Base-by-base conservation (phyloP, 768 basidiomycete species). In the Chlorophyllum brunneum region DNA sequence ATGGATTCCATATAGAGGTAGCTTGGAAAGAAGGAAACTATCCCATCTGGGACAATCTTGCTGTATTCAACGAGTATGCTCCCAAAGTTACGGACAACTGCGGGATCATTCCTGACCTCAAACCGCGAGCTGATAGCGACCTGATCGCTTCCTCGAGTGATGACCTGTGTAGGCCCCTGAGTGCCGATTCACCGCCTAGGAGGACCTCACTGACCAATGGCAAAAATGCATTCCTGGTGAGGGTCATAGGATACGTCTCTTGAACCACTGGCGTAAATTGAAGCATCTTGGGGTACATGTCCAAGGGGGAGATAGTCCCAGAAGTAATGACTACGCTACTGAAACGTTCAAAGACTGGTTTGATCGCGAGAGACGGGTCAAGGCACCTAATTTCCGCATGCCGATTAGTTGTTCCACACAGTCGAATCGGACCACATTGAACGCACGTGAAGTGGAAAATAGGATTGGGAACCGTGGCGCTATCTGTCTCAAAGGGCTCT, bases 1-100 rank as follows among this genome's bases (percentile, higher is more conserved):
- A 99, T 99, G 20, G 92, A 94, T 69, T 99, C 97, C 97, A 99
- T 99, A 68, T 99, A 99, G 11, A 99, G 82, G 71, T 99, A 99
- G 70, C 91, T 93, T 16, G 97, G 97, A 70, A 99, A 99, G 78
- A 99, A 99, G 3, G 94, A 95, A 16, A 98, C 97, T 56, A 99
- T 90, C 10, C 97, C 97, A 68, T 99, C 97, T 6, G 97, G 97
- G 1, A 99, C 95, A 48, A 91, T 92, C 66, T 95, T 95, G 73
- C 91, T 92, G 75, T 97, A 98, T 67, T 99, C 97, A 56, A 98
- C 83, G 33, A 99, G 82, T 68, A 99, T 97, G 63, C 89, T 97
- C 20, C 97, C 97, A 63, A 98, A 99, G 68, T 99, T 99, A 54
- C 97, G 85, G 48, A 99, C 97, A 9, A 99, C 97, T 4, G 97